Evolutionary conservation across 352 stramenopile genomes (phyloP).

Genomic region (Phytopythium sindhum): DNA sequence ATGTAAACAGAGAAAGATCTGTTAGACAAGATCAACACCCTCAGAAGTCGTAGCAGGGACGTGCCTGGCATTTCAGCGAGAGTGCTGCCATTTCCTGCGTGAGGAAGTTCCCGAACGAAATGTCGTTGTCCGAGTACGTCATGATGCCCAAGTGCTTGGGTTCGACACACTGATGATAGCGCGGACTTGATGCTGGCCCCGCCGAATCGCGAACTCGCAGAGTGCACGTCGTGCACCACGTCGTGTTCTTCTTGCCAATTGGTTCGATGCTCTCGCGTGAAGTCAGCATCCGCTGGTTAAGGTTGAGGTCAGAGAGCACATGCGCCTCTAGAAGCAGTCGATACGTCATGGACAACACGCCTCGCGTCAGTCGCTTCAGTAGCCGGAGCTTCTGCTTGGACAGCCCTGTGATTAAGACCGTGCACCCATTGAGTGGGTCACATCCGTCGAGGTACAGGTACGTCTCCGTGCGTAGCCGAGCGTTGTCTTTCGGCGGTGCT

Average conservation of each 20-base stretch:
- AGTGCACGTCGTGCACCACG: constrained; percentile 75
- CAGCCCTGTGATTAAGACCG: constrained; percentile 90
- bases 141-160: constrained; percentile 66
- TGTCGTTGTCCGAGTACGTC: constrained; percentile 60
- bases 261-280: constrained; percentile 15
- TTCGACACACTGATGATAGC: constrained; percentile 70
- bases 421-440: constrained; percentile 92
- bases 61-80: constrained; percentile 74
- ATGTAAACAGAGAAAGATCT: neutral
- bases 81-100: constrained; percentile 67
- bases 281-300: constrained; percentile 38
- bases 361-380: constrained; percentile 90
- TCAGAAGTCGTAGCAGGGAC: constrained; percentile 2
- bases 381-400: constrained; percentile 87
- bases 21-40: constrained; percentile 5
- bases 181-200: constrained; percentile 27
- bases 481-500: constrained; percentile 12
- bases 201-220: constrained; percentile 52
- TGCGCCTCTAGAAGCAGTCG: constrained; percentile 95
- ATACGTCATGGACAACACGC: constrained; percentile 93
- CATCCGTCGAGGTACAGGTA: constrained; percentile 95
- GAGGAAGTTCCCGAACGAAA: constrained; percentile 81
- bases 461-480: constrained; percentile 63
- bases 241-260: constrained; percentile 31
- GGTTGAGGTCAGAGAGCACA: constrained; percentile 88